Conservation (phyloP, 139 green algal genomes). For the Yamagishiella unicocca region DNA sequence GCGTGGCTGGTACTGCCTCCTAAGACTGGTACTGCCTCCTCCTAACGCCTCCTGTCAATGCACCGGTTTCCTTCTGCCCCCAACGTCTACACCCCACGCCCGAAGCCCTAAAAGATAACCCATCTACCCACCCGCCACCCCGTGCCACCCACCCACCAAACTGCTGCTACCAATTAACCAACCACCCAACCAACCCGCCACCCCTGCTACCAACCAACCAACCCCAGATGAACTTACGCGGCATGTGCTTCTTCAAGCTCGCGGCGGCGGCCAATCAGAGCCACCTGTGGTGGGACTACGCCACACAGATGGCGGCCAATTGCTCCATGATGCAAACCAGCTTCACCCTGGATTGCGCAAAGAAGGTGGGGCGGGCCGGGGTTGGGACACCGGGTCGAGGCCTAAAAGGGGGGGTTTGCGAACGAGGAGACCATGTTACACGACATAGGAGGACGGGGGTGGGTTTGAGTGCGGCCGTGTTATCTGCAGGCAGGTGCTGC, state of each 20-base stretch:
- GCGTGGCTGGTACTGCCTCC: too few relatives aligned
- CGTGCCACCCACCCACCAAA: background rate
- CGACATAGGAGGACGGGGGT: background rate
- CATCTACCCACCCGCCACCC: background rate
- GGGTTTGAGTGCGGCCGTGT: background rate
- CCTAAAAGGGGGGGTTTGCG: background rate
- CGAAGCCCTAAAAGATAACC: background rate
- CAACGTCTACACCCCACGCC: background rate
- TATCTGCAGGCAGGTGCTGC: background rate
- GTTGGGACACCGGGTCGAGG: background rate
- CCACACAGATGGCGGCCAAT: conserved; percentile 71
- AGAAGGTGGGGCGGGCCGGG: conserved; percentile 54
- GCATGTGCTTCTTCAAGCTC: conserved; percentile 89
- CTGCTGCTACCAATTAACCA: background rate
- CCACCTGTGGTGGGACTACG: conserved; percentile 94
- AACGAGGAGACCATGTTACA: background rate
- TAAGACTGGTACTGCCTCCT: too few relatives aligned
- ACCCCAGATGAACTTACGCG: conserved; percentile 89
- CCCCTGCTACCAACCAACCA: too few relatives aligned
- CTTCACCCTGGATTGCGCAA: conserved; percentile 84
- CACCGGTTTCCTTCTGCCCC: background rate
- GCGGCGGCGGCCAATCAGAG: conserved; percentile 67
- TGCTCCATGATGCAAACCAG: conserved; percentile 79
- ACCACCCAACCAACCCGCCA: background rate
- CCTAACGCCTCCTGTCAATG: too few relatives aligned